phyloP scores from a whole-genome alignment of 257 asterid species.

The Solanum paucissectum region DNA sequence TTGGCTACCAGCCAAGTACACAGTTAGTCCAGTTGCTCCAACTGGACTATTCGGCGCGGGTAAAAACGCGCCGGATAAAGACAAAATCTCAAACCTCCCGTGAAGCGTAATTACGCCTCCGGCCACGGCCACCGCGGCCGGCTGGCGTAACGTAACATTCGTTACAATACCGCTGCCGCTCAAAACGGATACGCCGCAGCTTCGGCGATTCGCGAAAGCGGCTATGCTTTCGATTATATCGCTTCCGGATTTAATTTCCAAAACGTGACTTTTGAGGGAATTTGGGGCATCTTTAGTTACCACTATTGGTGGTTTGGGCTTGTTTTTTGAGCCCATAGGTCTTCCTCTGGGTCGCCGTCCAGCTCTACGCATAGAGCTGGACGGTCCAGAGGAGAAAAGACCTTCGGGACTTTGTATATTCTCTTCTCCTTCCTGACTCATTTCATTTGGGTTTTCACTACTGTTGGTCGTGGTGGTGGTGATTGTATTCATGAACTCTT shows the following conservation, averaged over 20 bases:
- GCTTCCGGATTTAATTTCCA: conserved; percentile 50
- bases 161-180: conserved; percentile 59
- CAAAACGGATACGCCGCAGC: conserved; percentile 59
- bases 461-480: conserved; percentile 14
- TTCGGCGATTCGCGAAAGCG: conserved; percentile 45
- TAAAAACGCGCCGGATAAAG: conserved; percentile 60
- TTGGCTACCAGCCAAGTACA: conserved; percentile 69
- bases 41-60: conserved; percentile 53
- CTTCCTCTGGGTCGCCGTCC: conserved; percentile 62
- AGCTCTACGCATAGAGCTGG: conserved; percentile 17
- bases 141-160: conserved; percentile 57
- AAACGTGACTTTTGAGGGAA: conserved; percentile 62
- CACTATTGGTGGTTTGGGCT: conserved; percentile 56
- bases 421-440: conserved; percentile 14
- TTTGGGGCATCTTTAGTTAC: conserved; percentile 66
- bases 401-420: conserved; percentile 22
- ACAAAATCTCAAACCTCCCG: conserved; percentile 63
- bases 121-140: conserved; percentile 36
- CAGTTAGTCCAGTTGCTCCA: conserved; percentile 46
- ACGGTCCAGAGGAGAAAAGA: conserved; percentile 4
- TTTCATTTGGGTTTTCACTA: conserved; percentile 31
- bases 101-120: conserved; percentile 44
- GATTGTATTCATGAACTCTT: conserved; percentile 9
- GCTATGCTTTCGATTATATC: conserved; percentile 55
- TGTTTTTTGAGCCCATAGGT: conserved; percentile 68